These are phyloP conservation scores for Penicillium pancosmium DNA, from an alignment of 495 filamentous ascomycete species.

Conservation along the genomic window DNA sequence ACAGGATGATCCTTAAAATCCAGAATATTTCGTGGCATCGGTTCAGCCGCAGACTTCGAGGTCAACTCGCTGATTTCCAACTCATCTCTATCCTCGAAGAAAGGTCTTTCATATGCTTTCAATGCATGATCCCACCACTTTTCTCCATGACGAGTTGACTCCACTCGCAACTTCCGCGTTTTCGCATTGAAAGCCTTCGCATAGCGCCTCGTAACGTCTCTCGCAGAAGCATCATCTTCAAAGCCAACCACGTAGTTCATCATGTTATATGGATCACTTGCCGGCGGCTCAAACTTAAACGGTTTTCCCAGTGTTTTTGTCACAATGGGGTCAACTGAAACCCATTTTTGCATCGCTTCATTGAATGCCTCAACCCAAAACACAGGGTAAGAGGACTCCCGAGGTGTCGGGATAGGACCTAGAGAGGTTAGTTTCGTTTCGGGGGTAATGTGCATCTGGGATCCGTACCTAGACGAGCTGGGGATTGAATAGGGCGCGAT, in stretches of 20 bases:
- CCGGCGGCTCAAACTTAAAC: constrained; percentile 77
- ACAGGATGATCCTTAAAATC: constrained; percentile 94
- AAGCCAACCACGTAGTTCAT: constrained; percentile 88
- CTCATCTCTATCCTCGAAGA: constrained; percentile 69
- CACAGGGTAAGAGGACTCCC: constrained; percentile 69
- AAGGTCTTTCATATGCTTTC: constrained; percentile 58
- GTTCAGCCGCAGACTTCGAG: constrained; percentile 70
- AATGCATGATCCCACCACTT: constrained; percentile 73
- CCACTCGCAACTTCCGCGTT: constrained; percentile 75
- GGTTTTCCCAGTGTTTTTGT: constrained; percentile 76
- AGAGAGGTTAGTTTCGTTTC: constrained; percentile 7
- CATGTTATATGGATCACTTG: constrained; percentile 67
- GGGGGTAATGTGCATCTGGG: neutral
- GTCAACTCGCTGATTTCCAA: constrained; percentile 79
- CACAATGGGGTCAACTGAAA: constrained; percentile 82
- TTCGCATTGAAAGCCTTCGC: constrained; percentile 84
- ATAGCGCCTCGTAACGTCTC: constrained; percentile 83
- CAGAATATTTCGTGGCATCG: constrained; percentile 84
- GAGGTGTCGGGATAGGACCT: constrained; percentile 26
- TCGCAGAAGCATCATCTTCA: constrained; percentile 70
- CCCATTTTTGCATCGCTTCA: constrained; percentile 82
- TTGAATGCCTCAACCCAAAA: constrained; percentile 96
- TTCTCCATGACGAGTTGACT: constrained; percentile 64
- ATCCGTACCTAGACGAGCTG: constrained; percentile 16
- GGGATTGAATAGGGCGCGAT: constrained; percentile 20